Base-by-base conservation (phyloP, 2,329 filamentous ascomycete species). In the Aspergillus niger region DNA sequence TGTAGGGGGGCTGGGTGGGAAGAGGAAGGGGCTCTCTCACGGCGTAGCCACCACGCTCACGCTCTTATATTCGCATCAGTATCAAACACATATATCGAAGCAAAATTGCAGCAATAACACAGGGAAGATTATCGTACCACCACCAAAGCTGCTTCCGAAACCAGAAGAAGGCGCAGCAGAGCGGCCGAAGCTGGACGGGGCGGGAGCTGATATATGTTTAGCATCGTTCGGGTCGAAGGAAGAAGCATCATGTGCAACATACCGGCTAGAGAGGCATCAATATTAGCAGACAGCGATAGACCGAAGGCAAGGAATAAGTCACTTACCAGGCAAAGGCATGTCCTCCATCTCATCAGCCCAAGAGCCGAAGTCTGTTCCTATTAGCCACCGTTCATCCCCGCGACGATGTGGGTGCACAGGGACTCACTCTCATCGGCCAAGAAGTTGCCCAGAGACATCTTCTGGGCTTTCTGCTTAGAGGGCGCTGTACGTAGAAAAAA, bases 311-410 rank as follows among this genome's bases (percentile, higher is more conserved):
- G 24, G 17, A 2, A 48, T 15, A 2, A 4, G 30, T 3, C 11
- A 82, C 88, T 83, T 85, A 94, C 91, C 82, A 78, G 88, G 86
- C 67, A 91, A 85, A 65, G 85, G 85, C 79, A 84, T 82, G 74
- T 97, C 92, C 80, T 99, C 95, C 82, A 99, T 97, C 78, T 99
- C 95, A 81, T 99, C 96, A 72, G 95, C 95, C 95, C 95, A 99
- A 70, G 95, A 98, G 75, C 94, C 92, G 75, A 89, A 84, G 72
- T 85, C 88, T 90, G 73, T 64, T 65, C 65, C 20, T 32, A 64
- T 74, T 63, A 76, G 76, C 32, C 66, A 70, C 63, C 66, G 65
- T 63, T 61, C 61, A 59, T 57, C 41, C 52, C 51, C 56, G 62
- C 60, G 62, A 62, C 59, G 65, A 49, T 52, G 17, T 26, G 53